These are phyloP conservation scores for Cucurbita argyrosperma DNA, from an alignment of 306 rosid genomes.

Conservation along the genomic window DNA sequence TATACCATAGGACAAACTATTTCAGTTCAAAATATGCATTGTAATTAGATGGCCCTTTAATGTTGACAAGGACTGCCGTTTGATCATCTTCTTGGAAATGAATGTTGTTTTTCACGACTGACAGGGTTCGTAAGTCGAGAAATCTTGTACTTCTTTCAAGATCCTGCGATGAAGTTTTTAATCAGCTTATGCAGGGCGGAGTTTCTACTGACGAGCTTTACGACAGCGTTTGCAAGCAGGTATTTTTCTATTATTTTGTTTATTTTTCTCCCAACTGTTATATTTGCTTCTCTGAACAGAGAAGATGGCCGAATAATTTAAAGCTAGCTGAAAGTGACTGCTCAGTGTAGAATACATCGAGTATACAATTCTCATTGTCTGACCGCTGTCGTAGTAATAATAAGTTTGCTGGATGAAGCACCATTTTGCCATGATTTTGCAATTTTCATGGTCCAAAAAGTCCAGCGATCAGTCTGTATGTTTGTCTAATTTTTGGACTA, in stretches of 20 bases:
- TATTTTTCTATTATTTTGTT: slow-evolving; percentile 2
- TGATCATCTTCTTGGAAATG: neutral
- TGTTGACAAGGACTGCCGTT: neutral
- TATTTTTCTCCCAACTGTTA: neutral
- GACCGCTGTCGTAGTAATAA: neutral
- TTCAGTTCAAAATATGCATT: neutral
- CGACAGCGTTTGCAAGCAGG: slow-evolving; percentile 83
- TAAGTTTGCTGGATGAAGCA: neutral
- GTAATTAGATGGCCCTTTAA: neutral
- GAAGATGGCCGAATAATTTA: neutral
- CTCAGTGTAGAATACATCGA: neutral
- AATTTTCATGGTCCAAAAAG: neutral
- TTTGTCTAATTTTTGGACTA: neutral
- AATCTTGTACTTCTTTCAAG: slow-evolving; percentile 39
- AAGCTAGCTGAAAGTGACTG: neutral
- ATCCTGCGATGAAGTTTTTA: slow-evolving; percentile 77
- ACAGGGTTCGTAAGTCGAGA: slow-evolving; percentile 71
- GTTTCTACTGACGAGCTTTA: slow-evolving; percentile 64
- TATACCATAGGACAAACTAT: neutral
- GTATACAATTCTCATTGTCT: neutral
- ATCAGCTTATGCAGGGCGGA: slow-evolving; percentile 70
- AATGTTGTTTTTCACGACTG: slow-evolving; percentile 9
- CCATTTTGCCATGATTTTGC: neutral
- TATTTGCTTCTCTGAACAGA: neutral
- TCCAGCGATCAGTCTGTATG: neutral